Evolutionary conservation across 257 asterid species (phyloP), one percentile per base, ranked within the genome.

Genomic region (Lycium ferocissimum): DNA sequence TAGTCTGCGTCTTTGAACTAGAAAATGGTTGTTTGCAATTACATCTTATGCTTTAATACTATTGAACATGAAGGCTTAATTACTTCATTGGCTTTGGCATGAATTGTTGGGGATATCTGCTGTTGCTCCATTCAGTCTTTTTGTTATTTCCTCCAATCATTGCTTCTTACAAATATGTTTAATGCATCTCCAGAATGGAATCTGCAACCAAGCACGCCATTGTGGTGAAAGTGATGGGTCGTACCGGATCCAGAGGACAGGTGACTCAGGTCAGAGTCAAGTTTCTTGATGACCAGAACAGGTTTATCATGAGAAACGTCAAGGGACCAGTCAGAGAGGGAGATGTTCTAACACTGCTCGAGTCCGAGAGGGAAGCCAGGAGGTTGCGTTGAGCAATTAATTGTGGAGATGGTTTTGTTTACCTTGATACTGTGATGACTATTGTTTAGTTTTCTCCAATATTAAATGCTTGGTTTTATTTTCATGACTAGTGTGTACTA

Each of bases 271-370:
- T 88, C 61, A 86, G 89, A 81, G 90, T 88, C 57, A 84, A 86
- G 86, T 88, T 88, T 14, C 51, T 88, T 38, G 89, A 88, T 47
- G 89, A 88, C 62, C 90, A 86, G 57, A 88, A 86, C 40, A 61
- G 89, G 15, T 86, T 86, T 33, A 88, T 85, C 85, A 85, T 85
- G 90, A 88, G 90, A 66, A 88, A 88, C 1, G 90, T 85, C 51
- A 88, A 88, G 88, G 90, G 90, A 73, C 89, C 90, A 38, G 87
- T 86, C n/a, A 73, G 85, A 66, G 90, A 88, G 83, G 90, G 87
- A 13, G 90, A 88, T 83, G 76, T 85, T 57, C 88, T 88, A 9
- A 86, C 90, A 3, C 72, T 88, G 72, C 86, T 88, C 0, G 90
- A 86, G 79, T 88, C 89, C 0, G 90, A 86, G 87, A 88, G 90